These are phyloP conservation scores for Alternaria longipes DNA, from an alignment of 2,329 filamentous ascomycete genomes.

Conservation along the genomic window DNA sequence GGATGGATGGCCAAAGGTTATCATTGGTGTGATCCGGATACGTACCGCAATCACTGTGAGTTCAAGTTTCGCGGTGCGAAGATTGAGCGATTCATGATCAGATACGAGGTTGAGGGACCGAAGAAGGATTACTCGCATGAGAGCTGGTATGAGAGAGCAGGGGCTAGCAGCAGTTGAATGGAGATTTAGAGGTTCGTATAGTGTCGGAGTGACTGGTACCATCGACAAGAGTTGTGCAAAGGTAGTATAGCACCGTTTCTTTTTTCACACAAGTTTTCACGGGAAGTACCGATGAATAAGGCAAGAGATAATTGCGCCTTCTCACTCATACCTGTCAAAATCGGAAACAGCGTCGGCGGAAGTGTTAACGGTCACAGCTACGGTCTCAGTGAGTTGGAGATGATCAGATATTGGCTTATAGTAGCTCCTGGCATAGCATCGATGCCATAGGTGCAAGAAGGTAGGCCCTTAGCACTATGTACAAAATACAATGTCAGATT, in stretches of 20 bases:
- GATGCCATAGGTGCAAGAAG: neutral
- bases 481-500: neutral
- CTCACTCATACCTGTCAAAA: neutral
- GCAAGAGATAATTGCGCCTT: neutral
- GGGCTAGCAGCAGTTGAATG: neutral
- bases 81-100: conserved; percentile 54
- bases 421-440: neutral
- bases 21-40: conserved; percentile 76
- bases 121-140: conserved; percentile 73
- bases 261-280: neutral
- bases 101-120: conserved; percentile 74
- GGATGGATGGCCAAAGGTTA: conserved; percentile 71
- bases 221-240: neutral
- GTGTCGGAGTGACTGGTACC: neutral
- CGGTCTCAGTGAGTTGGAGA: neutral
- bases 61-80: conserved; percentile 62
- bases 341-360: no score
- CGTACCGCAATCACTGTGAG: conserved; percentile 74
- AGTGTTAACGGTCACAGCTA: neutral
- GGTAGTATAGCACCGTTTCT: neutral
- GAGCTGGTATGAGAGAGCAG: conserved; percentile 48
- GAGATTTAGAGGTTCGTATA: neutral
- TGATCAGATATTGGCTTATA: neutral
- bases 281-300: neutral
- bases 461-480: no score